Evolutionary conservation across 73 alveolate genomes (phyloP), one percentile per base, ranked within the genome.

Genomic region (Symbiodinium pilosum): DNA sequence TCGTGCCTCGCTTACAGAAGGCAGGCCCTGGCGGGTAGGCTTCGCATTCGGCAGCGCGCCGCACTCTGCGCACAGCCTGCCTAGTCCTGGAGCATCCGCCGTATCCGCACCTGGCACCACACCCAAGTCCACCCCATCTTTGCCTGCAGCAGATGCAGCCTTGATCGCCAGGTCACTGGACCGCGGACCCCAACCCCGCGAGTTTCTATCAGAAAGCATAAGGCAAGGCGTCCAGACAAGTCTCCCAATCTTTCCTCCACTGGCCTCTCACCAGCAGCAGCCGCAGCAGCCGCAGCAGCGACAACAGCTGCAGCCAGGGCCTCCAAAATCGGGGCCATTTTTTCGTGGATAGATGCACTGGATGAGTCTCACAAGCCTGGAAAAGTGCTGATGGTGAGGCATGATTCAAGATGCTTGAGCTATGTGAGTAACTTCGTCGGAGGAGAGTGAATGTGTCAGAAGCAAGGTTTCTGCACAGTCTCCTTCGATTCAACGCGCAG

Each of bases 171-270:
- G 81, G 81, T 64, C 81, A 18, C 59, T 9, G 59, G 81, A 64
- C 81, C 81, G 30, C 34, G 81, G 38, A 28, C 81, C 81, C 81
- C 81, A 64, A n/a, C 81, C 81, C 38, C 81, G 81, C 81, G 81
- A 64, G 34, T n/a, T 64, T 34, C 81, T 38, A 64, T 64, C 81
- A 28, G 30, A 9, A 32, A n/a, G 81, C 26, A n/a, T 54, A n/a
- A 26, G 73, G 73, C 73, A 26, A 54, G 73, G 73, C 32, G 81
- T 64, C 38, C 81, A 64, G 38, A 64, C 81, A n/a, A 64, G 41
- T 38, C 81, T 64, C 81, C 81, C 81, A 64, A 64, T 64, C 81
- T 64, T 30, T 64, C 81, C 81, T 28, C 81, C 81, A 38, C 81
- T 64, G 81, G 81, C 38, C 34, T 28, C 81, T 34, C 24, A 64